Evolutionary conservation across 148 eudicot species (phyloP).

Genomic region (Cornus controversa): DNA sequence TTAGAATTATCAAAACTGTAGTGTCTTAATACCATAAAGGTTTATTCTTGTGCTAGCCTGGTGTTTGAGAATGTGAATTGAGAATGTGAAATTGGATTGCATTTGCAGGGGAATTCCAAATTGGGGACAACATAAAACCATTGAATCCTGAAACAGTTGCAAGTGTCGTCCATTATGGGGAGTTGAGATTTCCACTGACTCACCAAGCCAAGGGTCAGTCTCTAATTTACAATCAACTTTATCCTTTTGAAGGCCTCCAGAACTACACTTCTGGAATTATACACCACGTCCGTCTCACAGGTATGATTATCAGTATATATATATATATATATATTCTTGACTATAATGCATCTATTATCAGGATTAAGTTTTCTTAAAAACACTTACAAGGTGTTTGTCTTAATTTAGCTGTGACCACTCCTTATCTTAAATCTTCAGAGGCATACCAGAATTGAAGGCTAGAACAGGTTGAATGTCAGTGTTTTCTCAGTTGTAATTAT

Average conservation of each 20-base stretch:
- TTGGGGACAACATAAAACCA: conserved; percentile 70
- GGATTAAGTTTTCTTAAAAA: not conserved
- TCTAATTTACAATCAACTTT: conserved; percentile 75
- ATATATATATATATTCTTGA: no score
- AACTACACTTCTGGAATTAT: conserved; percentile 98
- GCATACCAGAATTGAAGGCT: not conserved
- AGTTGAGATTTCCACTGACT: conserved; percentile 29
- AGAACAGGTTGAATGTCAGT: no score
- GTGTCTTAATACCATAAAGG: no score
- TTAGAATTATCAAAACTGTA: no score
- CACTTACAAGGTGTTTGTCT: not conserved
- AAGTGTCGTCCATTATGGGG: conserved; percentile 76
- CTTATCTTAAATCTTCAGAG: not conserved
- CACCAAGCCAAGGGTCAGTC: conserved; percentile 65
- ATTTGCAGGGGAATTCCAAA: conserved; percentile 80
- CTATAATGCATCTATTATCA: no score
- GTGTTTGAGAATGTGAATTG: conserved; percentile 1
- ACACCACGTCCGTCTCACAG: conserved; percentile 89
- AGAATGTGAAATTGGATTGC: conserved; percentile 1
- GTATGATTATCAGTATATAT: conserved; percentile 25
- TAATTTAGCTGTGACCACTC: not conserved
- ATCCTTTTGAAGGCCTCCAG: conserved; percentile 87
- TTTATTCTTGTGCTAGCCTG: not conserved
- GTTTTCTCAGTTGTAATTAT: no score
- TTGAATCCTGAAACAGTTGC: conserved; percentile 57